Percentiles rank a stretch among this genome's conserved stretches.
These are phyloP conservation scores for Inga leiocalycina DNA, from an alignment of 306 rosid genomes.

Conservation along the genomic window DNA sequence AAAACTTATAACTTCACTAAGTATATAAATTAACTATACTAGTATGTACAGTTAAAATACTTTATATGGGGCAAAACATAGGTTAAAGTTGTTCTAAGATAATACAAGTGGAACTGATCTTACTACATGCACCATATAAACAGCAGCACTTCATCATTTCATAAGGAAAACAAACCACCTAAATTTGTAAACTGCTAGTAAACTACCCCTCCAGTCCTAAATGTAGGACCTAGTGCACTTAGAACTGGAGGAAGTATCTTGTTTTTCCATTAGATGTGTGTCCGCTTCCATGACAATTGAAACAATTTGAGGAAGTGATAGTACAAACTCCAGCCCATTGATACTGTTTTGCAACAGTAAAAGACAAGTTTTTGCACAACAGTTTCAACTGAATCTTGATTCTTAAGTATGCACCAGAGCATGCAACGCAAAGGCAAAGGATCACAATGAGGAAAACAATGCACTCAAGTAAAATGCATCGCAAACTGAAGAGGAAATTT, in stretches of 20 bases:
- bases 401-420: slow-evolving; percentile 7
- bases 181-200: neutral
- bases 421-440: neutral
- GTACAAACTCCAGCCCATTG: slow-evolving; percentile 1
- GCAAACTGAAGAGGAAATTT: too few species aligned
- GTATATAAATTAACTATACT: neutral
- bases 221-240: too few species aligned
- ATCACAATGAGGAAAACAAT: neutral
- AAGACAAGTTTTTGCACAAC: slow-evolving; percentile 8
- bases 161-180: neutral
- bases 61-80: slow-evolving; percentile 18
- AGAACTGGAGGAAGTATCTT: neutral
- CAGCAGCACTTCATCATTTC: neutral
- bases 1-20: neutral
- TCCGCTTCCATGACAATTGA: slow-evolving; percentile 5
- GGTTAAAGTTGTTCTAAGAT: slow-evolving; percentile 4
- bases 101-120: slow-evolving; percentile 2
- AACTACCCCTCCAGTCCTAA: neutral
- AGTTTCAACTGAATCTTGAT: slow-evolving; percentile 13
- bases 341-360: slow-evolving; percentile 3
- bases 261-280: neutral
- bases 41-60: neutral
- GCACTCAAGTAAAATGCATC: neutral
- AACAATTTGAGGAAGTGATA: neutral
- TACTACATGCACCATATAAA: slow-evolving; percentile 11